A percentile compares a stretch with the other conserved stretches of the same genome.
Evolutionary conservation across 441 rosid species (phyloP).

Genomic region (Populus tomentosa): DNA sequence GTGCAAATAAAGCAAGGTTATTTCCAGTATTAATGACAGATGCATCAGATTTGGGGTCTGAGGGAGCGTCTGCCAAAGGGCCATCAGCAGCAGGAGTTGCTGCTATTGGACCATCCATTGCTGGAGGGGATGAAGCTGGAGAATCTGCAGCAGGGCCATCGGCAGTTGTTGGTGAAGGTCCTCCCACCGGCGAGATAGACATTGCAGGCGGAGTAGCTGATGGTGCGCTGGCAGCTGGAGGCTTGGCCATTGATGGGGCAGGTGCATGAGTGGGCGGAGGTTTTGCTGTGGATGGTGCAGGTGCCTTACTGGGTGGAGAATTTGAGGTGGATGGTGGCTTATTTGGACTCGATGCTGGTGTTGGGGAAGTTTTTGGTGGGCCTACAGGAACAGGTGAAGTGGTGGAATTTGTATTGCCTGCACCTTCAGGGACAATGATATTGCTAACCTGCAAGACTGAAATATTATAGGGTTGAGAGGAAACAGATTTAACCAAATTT

Average conservation of each 20-base stretch:
- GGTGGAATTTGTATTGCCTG: slow-evolving; percentile 18
- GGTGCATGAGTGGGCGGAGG: slow-evolving; percentile 9
- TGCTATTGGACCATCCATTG: not conserved
- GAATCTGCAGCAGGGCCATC: slow-evolving; percentile 12
- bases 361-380: slow-evolving; percentile 21
- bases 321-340: not conserved
- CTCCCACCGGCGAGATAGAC: slow-evolving; percentile 8
- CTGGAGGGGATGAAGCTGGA: slow-evolving; percentile 2
- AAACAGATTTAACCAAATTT: slow-evolving; percentile 35
- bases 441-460: slow-evolving; percentile 60
- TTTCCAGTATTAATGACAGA: not conserved
- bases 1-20: not conserved
- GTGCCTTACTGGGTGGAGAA: not conserved
- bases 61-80: slow-evolving; percentile 14
- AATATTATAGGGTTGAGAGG: slow-evolving; percentile 51
- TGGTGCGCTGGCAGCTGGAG: not conserved
- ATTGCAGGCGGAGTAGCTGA: slow-evolving; percentile 1
- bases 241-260: not conserved
- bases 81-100: slow-evolving; percentile 4
- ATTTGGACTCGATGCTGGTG: not conserved
- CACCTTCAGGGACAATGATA: slow-evolving; percentile 48
- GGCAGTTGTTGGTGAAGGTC: slow-evolving; percentile 11
- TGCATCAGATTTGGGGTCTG: not conserved
- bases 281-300: not conserved
- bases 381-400: slow-evolving; percentile 26